phyloP scores from a whole-genome alignment of 805 yeast species.

The Lipomyces lipofer region DNA sequence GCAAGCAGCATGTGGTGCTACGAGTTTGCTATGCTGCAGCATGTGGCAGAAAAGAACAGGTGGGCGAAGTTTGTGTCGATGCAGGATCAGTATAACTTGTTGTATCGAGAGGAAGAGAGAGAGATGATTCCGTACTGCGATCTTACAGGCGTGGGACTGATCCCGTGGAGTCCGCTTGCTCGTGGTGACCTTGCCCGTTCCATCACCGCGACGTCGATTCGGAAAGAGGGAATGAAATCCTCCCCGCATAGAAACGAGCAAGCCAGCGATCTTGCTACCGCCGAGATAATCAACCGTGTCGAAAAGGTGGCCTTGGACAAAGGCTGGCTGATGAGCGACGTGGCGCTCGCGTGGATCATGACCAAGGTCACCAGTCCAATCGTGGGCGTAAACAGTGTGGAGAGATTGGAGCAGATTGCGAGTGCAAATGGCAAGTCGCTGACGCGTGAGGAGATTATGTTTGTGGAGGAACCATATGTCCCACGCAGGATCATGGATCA shows the following conservation, averaged over 20 bases:
- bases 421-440: slow-evolving; percentile 46
- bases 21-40: slow-evolving; percentile 55
- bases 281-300: slow-evolving; percentile 44
- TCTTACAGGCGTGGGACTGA: slow-evolving; percentile 52
- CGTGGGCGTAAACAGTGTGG: slow-evolving; percentile 52
- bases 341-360: slow-evolving; percentile 56
- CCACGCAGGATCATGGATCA: slow-evolving; percentile 23
- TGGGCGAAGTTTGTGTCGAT: slow-evolving; percentile 60
- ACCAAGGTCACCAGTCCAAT: slow-evolving; percentile 55
- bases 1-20: slow-evolving; percentile 60
- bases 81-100: slow-evolving; percentile 58
- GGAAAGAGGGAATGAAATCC: neutral
- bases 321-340: slow-evolving; percentile 51
- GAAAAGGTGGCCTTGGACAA: slow-evolving; percentile 53
- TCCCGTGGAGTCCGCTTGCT: slow-evolving; percentile 63
- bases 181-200: slow-evolving; percentile 58
- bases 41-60: slow-evolving; percentile 53
- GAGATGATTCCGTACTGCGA: slow-evolving; percentile 59
- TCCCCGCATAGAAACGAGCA: neutral
- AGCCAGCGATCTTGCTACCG: slow-evolving; percentile 13
- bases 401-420: slow-evolving; percentile 55
- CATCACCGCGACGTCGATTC: neutral
- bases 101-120: slow-evolving; percentile 62
- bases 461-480: slow-evolving; percentile 38
- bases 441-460: slow-evolving; percentile 38